phyloP scores from a whole-genome alignment of 768 basidiomycete species.

The Tephrocybe sp. region DNA sequence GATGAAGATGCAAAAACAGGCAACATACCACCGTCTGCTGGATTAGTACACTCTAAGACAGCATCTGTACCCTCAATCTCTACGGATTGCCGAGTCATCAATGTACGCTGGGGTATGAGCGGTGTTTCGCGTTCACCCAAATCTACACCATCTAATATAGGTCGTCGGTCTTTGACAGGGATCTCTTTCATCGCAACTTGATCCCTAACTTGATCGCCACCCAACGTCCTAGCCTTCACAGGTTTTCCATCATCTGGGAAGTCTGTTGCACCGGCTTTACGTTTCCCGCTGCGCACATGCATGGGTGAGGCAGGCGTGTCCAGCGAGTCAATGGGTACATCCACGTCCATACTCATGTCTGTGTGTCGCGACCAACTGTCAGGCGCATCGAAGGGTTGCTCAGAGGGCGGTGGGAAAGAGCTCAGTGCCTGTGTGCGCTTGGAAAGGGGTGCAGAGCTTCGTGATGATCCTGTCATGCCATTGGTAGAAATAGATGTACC shows the following conservation, averaged over 20 bases:
- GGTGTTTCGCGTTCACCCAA: conserved; percentile 24
- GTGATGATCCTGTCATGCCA: conserved; percentile 20
- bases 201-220: conserved; percentile 60
- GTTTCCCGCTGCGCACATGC: conserved; percentile 39
- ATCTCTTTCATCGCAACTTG: conserved; percentile 56
- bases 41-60: conserved; percentile 76
- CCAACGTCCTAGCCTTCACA: conserved; percentile 53
- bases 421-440: conserved; percentile 34
- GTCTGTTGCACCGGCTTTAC: conserved; percentile 42
- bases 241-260: conserved; percentile 36
- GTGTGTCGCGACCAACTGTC: conserved; percentile 33
- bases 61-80: conserved; percentile 67
- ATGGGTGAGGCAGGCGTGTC: conserved; percentile 38
- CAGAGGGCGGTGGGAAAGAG: conserved; percentile 47
- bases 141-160: conserved; percentile 11
- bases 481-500: conserved; percentile 10
- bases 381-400: conserved; percentile 43
- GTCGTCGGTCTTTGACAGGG: background rate
- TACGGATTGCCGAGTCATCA: conserved; percentile 58
- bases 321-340: conserved; percentile 52
- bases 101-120: conserved; percentile 51
- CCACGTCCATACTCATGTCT: conserved; percentile 51
- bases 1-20: background rate
- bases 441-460: conserved; percentile 24
- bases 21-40: conserved; percentile 56